Base-by-base conservation (phyloP, 768 basidiomycete genomes). In the Aureoboletus auriporus region DNA sequence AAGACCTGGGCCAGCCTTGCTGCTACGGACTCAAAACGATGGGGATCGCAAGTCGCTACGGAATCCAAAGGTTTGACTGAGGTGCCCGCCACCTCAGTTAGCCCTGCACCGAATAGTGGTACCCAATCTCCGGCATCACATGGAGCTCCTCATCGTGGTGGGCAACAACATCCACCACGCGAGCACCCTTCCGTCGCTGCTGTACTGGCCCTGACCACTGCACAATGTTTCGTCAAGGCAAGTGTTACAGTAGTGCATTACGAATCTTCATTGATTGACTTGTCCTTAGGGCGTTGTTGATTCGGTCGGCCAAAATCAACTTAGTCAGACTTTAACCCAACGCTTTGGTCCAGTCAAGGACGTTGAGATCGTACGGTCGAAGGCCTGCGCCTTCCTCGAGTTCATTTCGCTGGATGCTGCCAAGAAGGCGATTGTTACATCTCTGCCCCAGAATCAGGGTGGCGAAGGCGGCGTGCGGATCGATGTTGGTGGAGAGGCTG, bases 381-480 rank as follows among this genome's bases (percentile, higher is more conserved):
- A 90, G 67, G 91, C 89, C 0, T 97, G 94, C 62, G 94, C 93
- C 1, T 97, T 98, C 79, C 75, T 96, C 60, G 95, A 97, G 68
- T 98, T 94, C 73, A 65, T 62, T 20, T 70, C 71, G 1, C 66
- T 94, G 49, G 93, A 94, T 2, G 71, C 81, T 33, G 95, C 95
- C n/a, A 78, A 82, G 58, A 80, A 83, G 38, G 95, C 95, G 3
- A 95, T 99, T 62, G 70, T 78, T 26, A 76, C 86, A 4, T 86
- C 82, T 31, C 66, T 96, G 42, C 78, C 83, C 2, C 64, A 70
- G 28, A 51, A 60, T 35, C 82, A 84, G 55, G 93, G 93, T 50
- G 94, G 93, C 33, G 91, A 94, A 54, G 93, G 93, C 47, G 94
- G 93, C 12, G 77, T 98, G 53, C 83, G 79, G 63, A 67, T 95